Percentiles rank a stretch among this genome's conserved stretches.
These are phyloP conservation scores for Amanita fuliginea DNA, from an alignment of 768 basidiomycete species.

Conservation along the genomic window DNA sequence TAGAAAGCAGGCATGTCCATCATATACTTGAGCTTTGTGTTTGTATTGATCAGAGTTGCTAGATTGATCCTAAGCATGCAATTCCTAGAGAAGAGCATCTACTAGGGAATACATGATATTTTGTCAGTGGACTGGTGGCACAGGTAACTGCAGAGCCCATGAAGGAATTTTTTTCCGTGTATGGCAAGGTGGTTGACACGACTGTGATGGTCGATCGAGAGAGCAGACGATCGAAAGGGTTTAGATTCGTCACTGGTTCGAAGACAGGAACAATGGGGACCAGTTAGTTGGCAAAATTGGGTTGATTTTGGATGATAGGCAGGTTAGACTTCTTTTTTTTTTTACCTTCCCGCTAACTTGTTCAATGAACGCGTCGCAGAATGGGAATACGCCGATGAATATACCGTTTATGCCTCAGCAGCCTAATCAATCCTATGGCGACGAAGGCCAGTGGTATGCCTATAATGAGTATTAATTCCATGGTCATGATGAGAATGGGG, in stretches of 20 bases:
- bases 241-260: slow-evolving; percentile 81
- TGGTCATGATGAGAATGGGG: too few species aligned
- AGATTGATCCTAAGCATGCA: slow-evolving; percentile 87
- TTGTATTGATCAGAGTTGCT: background rate
- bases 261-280: slow-evolving; percentile 51
- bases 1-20: slow-evolving; percentile 59
- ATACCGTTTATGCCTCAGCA: too few species aligned
- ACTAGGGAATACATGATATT: slow-evolving; percentile 67
- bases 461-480: too few species aligned
- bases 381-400: too few species aligned
- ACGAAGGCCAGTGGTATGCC: too few species aligned
- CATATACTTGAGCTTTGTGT: background rate
- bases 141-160: slow-evolving; percentile 61
- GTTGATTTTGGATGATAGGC: slow-evolving; percentile 65
- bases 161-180: slow-evolving; percentile 57
- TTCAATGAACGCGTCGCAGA: too few species aligned
- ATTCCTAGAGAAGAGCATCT: slow-evolving; percentile 77
- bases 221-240: slow-evolving; percentile 66
- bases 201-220: slow-evolving; percentile 83
- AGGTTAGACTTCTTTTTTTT: slow-evolving; percentile 25
- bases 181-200: slow-evolving; percentile 73
- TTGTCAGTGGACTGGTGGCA: slow-evolving; percentile 68
- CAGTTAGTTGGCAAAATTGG: slow-evolving; percentile 59
- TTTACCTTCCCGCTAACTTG: too few species aligned
- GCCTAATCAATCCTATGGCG: too few species aligned